phyloP scores from a whole-genome alignment of 495 filamentous ascomycete species.

The Hypoxylon intermedium region DNA sequence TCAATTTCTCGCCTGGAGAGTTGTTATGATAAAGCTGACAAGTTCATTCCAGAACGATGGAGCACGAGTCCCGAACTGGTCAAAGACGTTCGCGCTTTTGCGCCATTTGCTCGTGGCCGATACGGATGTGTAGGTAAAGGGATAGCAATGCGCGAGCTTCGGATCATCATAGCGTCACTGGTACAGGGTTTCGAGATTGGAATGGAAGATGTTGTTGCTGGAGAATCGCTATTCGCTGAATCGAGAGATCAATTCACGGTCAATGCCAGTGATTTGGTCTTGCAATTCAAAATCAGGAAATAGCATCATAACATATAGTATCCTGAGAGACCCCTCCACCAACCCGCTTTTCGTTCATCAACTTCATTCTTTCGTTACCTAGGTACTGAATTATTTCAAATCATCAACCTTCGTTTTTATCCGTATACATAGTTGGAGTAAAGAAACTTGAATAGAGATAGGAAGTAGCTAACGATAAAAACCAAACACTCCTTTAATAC shows the following conservation, averaged over 20 bases:
- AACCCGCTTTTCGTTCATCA: too few species aligned
- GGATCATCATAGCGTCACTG: slow-evolving; percentile 52
- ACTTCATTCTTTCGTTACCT: too few species aligned
- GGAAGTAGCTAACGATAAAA: too few species aligned
- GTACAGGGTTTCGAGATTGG: slow-evolving; percentile 52
- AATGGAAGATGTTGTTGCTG: slow-evolving; percentile 44
- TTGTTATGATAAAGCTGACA: slow-evolving; percentile 46
- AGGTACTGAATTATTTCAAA: too few species aligned
- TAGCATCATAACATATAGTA: not conserved
- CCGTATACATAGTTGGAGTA: too few species aligned
- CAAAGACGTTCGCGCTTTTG: slow-evolving; percentile 53
- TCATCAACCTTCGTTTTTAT: too few species aligned
- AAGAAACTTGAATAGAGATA: too few species aligned
- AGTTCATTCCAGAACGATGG: slow-evolving; percentile 65
- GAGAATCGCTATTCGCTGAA: slow-evolving; percentile 43
- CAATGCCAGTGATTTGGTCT: slow-evolving; percentile 30
- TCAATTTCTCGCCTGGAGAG: slow-evolving; percentile 48
- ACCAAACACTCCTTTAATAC: too few species aligned
- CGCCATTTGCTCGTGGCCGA: slow-evolving; percentile 57
- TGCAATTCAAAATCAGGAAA: slow-evolving; percentile 14
- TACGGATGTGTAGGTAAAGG: slow-evolving; percentile 60
- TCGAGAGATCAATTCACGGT: slow-evolving; percentile 55
- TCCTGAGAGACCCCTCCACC: too few species aligned
- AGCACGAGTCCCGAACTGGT: slow-evolving; percentile 50
- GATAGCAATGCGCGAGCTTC: slow-evolving; percentile 59